Evolutionary conservation across 2,329 filamentous ascomycete genomes (phyloP), one percentile per base, ranked within the genome.

Genomic region (Byssothecium circinans): DNA sequence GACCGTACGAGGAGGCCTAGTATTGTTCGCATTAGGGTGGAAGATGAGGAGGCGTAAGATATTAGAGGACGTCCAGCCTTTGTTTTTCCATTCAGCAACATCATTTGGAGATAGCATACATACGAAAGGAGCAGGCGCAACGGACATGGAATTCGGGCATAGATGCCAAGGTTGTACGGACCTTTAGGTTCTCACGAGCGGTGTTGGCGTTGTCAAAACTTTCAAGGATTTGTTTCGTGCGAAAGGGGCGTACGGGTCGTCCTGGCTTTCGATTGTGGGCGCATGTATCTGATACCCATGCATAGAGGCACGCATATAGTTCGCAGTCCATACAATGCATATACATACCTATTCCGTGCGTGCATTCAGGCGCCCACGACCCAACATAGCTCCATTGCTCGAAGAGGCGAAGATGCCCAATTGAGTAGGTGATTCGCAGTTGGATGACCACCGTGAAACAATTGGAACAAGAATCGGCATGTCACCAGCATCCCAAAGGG

Each of bases 21-120:
- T 23, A 52, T 63, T 3, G 60, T 68, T 1, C 61, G 47, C 11
- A 65, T 68, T 20, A 54, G 50, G 12, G 48, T 69, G 3, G 59
- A 68, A 36, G 54, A 61, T n/a, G 52, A 43, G 29, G 50, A 53
- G 15, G 36, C 40, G 33, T 47, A 27, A 30, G 17, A 12, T 12
- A 10, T n/a, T 25, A 20, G 4, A 12, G 10, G n/a, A 17, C 8
- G 8, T 18, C 11, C 25, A 27, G 25, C 25, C 25, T 11, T 27
- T 11, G 25, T 7, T 27, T 7, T 27, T 27, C 25, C 25, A 11
- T 27, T 27, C 11, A 6, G 25, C 25, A 27, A 27, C 7, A 11
- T 27, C 7, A 32, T 25, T 25, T 25, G 23, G 10, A 5, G 10
- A 25, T 10, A 25, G 14, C 14, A 32, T 14, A 5, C 14, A n/a